phyloP scores from a whole-genome alignment of 208 protist species.

The Trypanosoma avium region DNA sequence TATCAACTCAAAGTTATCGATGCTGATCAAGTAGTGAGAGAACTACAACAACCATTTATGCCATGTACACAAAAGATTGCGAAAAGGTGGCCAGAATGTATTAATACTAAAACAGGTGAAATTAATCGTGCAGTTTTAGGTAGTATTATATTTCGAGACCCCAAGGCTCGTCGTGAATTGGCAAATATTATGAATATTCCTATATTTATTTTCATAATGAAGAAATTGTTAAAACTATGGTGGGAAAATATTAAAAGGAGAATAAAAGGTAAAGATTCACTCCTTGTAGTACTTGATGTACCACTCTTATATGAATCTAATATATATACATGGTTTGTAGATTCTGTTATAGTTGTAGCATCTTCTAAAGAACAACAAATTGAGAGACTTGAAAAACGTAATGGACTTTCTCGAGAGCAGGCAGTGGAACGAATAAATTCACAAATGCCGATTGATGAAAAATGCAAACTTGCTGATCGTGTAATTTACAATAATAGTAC shows the following conservation, averaged over 20 bases:
- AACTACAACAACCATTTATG: constrained; percentile 67
- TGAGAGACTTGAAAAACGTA: constrained; percentile 51
- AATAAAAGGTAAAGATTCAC: constrained; percentile 4
- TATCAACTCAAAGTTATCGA: constrained; percentile 79
- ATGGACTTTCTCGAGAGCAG: constrained; percentile 43
- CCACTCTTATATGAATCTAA: constrained; percentile 87
- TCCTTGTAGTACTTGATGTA: constrained; percentile 79
- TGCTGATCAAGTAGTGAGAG: constrained; percentile 69
- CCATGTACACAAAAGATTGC: constrained; percentile 66
- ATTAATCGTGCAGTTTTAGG: constrained; percentile 71
- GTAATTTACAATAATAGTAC: constrained; percentile 76
- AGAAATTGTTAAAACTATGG: constrained; percentile 52
- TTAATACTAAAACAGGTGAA: constrained; percentile 56
- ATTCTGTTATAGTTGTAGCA: constrained; percentile 60
- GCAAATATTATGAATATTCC: constrained; percentile 74
- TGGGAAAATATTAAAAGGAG: constrained; percentile 39
- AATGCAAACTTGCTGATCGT: constrained; percentile 58
- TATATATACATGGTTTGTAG: constrained; percentile 78
- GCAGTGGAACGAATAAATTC: constrained; percentile 59
- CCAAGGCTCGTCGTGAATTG: constrained; percentile 50
- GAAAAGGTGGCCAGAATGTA: constrained; percentile 63
- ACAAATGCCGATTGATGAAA: constrained; percentile 80
- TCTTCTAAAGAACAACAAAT: constrained; percentile 66
- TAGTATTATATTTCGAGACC: constrained; percentile 72
- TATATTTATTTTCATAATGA: constrained; percentile 73